phyloP scores from a whole-genome alignment of 2,329 filamentous ascomycete species.

The Lachnellula hyalina region DNA sequence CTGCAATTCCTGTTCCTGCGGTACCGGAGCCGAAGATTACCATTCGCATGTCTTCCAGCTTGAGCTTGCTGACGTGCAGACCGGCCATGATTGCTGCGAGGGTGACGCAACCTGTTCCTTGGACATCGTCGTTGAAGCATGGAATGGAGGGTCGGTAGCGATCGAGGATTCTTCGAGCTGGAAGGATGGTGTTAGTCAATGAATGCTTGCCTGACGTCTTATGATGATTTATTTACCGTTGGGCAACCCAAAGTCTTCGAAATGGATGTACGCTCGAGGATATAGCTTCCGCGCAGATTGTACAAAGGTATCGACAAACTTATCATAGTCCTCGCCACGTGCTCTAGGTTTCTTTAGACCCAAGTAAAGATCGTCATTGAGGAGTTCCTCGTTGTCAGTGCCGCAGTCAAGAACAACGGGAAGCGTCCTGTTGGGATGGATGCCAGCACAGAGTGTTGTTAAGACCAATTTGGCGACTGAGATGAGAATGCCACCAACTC shows the following conservation, averaged over 20 bases:
- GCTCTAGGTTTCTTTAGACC: slow-evolving; percentile 64
- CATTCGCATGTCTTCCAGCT: slow-evolving; percentile 63
- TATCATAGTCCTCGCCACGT: slow-evolving; percentile 67
- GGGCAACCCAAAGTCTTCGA: slow-evolving; percentile 77
- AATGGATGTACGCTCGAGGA: slow-evolving; percentile 79
- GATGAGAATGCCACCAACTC: slow-evolving; percentile 78
- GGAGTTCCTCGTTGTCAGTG: slow-evolving; percentile 71
- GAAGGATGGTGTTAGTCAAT: neutral
- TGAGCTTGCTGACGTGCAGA: slow-evolving; percentile 61
- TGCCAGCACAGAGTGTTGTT: slow-evolving; percentile 79
- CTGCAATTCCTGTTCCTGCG: slow-evolving; percentile 79
- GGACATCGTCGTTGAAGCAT: slow-evolving; percentile 89
- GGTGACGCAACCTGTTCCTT: slow-evolving; percentile 84
- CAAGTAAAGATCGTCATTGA: slow-evolving; percentile 74
- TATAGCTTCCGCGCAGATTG: slow-evolving; percentile 61
- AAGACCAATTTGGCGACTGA: slow-evolving; percentile 78
- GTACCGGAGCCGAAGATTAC: slow-evolving; percentile 77
- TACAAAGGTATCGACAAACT: slow-evolving; percentile 73
- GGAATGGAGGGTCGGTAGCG: slow-evolving; percentile 67
- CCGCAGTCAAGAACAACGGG: slow-evolving; percentile 83
- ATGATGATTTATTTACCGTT: slow-evolving; percentile 47
- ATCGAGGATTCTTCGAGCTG: slow-evolving; percentile 65
- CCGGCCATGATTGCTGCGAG: slow-evolving; percentile 76
- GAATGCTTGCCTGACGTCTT: neutral
- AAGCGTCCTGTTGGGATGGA: slow-evolving; percentile 72